phyloP scores from a whole-genome alignment of 2,329 filamentous ascomycete genomes.

The Onygenales sp. region DNA sequence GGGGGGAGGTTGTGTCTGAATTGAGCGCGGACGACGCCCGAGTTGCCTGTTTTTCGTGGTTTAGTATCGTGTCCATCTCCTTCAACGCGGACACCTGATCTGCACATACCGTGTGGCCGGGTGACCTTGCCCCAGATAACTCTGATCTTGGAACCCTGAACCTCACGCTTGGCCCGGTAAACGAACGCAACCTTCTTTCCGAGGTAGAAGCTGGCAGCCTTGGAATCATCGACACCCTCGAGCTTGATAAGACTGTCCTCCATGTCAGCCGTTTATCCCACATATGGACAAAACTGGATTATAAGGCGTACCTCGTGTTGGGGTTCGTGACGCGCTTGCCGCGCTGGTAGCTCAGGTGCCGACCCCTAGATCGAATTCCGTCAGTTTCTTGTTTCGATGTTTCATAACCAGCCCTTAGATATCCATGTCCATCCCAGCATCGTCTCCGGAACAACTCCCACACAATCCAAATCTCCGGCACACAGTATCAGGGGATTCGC shows the following conservation, averaged over 20 bases:
- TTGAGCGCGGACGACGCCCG: conserved; percentile 93
- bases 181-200: conserved; percentile 99
- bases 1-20: conserved; percentile 94
- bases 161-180: conserved; percentile 90
- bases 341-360: conserved; percentile 96
- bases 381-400: conserved; percentile 12
- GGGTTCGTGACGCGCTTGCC: conserved; percentile 86
- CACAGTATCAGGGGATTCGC: neutral
- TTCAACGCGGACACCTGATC: neutral
- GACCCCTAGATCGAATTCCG: conserved; percentile 56
- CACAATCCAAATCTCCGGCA: neutral
- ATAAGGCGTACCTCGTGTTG: conserved; percentile 51
- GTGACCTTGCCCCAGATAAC: conserved; percentile 99
- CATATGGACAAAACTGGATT: neutral
- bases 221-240: conserved; percentile 87
- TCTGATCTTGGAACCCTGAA: conserved; percentile 96
- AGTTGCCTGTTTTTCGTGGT: conserved; percentile 63
- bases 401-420: neutral
- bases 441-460: neutral
- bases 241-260: conserved; percentile 78
- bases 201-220: conserved; percentile 90
- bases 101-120: conserved; percentile 72
- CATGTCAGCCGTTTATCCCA: conserved; percentile 12
- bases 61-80: neutral
- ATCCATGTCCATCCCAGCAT: neutral